Percentiles rank a stretch among this genome's conserved stretches.
phyloP scores from a whole-genome alignment of 2,329 filamentous ascomycete genomes.

The Diaporthe helianthi region DNA sequence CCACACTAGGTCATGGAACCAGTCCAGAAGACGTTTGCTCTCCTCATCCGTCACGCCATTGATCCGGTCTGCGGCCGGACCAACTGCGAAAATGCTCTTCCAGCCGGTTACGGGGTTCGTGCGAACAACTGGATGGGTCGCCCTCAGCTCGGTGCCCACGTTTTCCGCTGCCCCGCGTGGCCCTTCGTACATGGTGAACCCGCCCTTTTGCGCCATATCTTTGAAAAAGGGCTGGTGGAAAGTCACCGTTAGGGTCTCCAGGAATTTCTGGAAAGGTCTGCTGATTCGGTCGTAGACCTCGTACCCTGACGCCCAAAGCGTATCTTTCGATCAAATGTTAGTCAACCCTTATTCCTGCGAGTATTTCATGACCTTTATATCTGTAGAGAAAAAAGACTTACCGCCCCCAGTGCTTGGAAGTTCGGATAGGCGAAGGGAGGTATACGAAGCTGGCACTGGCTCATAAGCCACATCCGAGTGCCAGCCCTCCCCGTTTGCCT shows the following conservation, averaged over 20 bases:
- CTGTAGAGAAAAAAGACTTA: too few relatives aligned
- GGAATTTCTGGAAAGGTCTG: slow-evolving; percentile 54
- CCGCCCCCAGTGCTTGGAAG: slow-evolving; percentile 50
- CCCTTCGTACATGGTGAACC: slow-evolving; percentile 53
- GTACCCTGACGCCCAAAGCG: slow-evolving; percentile 52
- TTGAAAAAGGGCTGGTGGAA: slow-evolving; percentile 52
- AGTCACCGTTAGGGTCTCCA: slow-evolving; percentile 53
- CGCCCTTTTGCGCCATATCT: slow-evolving; percentile 47
- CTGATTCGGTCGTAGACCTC: slow-evolving; percentile 58
- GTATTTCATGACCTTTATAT: too few relatives aligned
- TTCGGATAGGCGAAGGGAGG: slow-evolving; percentile 57
- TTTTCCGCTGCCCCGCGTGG: slow-evolving; percentile 62
- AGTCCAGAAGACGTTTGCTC: slow-evolving; percentile 50
- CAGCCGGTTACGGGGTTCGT: slow-evolving; percentile 71
- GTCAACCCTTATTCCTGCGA: too few relatives aligned
- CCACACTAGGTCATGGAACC: slow-evolving; percentile 49
- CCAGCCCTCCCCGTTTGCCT: too few relatives aligned
- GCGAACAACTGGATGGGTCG: slow-evolving; percentile 63
- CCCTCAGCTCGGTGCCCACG: slow-evolving; percentile 55
- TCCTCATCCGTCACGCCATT: slow-evolving; percentile 53
- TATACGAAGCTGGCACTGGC: slow-evolving; percentile 59
- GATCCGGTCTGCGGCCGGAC: too few relatives aligned
- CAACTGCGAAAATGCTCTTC: slow-evolving; percentile 60
- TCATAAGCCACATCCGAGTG: slow-evolving; percentile 63
- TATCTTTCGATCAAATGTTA: slow-evolving; percentile 45